phyloP scores from a whole-genome alignment of 2,329 filamentous ascomycete genomes.

The Neofusicoccum sp. region DNA sequence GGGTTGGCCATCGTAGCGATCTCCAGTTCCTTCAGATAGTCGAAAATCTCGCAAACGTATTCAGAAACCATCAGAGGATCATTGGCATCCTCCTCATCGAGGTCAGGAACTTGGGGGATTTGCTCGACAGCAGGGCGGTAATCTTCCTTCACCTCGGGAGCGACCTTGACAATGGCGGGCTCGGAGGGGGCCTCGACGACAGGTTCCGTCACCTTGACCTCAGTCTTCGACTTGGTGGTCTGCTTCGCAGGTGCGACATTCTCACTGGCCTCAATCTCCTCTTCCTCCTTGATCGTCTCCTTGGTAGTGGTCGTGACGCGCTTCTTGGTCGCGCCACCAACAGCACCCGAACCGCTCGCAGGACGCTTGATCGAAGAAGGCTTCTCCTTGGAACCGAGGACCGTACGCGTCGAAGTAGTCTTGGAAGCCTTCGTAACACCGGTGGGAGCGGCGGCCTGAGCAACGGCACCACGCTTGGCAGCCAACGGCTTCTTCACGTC shows the following conservation, averaged over 20 bases:
- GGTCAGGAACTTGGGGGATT: constrained; percentile 46
- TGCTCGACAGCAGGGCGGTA: constrained; percentile 45
- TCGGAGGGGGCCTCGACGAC: constrained; percentile 33
- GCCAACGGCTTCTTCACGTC: constrained; percentile 72
- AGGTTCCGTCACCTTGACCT: constrained; percentile 23
- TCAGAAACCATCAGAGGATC: constrained; percentile 98
- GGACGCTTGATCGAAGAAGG: constrained; percentile 66
- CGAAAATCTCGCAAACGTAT: constrained; percentile 95
- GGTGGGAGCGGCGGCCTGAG: constrained; percentile 76
- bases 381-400: constrained; percentile 68
- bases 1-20: constrained; percentile 79
- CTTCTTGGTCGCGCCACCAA: constrained; percentile 67
- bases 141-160: constrained; percentile 24
- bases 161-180: constrained; percentile 30
- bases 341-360: constrained; percentile 68
- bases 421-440: constrained; percentile 72
- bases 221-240: constrained; percentile 25
- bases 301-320: constrained; percentile 55
- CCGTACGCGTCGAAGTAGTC: constrained; percentile 60
- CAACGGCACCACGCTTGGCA: constrained; percentile 63
- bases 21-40: constrained; percentile 89
- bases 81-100: constrained; percentile 84
- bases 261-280: constrained; percentile 57
- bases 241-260: constrained; percentile 61
- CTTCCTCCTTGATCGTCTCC: constrained; percentile 54